Conservation (phyloP, 2,329 filamentous ascomycete species). For the Pyrenochaeta sp. region DNA sequence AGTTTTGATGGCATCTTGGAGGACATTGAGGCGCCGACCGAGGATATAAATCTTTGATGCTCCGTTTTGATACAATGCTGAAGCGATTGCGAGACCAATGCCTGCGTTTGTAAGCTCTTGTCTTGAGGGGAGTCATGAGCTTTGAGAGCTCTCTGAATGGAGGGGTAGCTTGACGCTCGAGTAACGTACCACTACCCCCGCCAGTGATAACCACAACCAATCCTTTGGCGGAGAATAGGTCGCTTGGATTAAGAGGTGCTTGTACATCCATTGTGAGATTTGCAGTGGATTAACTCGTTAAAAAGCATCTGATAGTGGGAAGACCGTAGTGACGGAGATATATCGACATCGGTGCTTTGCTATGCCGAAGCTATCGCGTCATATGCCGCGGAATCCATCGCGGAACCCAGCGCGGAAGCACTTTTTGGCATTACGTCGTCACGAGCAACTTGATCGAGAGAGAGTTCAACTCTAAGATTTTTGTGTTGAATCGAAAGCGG, state of each 20-base stretch:
- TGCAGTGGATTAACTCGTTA: constrained; percentile 2
- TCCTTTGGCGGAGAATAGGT: constrained; percentile 51
- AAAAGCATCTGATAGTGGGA: neutral
- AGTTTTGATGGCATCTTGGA: constrained; percentile 49
- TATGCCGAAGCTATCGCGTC: constrained; percentile 7
- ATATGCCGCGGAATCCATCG: constrained; percentile 20
- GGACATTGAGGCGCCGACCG: constrained; percentile 51
- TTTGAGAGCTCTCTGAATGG: constrained; percentile 25
- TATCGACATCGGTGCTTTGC: constrained; percentile 14
- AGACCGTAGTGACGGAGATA: constrained; percentile 1
- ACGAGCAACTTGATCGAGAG: too few relatives aligned
- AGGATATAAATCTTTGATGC: constrained; percentile 56
- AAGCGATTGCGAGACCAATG: constrained; percentile 50
- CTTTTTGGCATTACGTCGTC: too few relatives aligned
- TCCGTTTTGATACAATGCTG: constrained; percentile 51
- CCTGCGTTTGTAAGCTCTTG: constrained; percentile 30
- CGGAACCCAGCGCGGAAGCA: constrained; percentile 8
- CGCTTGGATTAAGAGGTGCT: constrained; percentile 39
- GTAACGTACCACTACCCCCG: constrained; percentile 48
- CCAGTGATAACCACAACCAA: constrained; percentile 53
- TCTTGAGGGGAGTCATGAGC: constrained; percentile 1
- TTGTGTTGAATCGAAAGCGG: constrained; percentile 3
- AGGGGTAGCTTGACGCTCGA: constrained; percentile 33
- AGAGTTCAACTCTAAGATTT: neutral
- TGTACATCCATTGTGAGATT: constrained; percentile 44